Base-by-base conservation (phyloP, 768 basidiomycete genomes). In the Collybia mongolica region DNA sequence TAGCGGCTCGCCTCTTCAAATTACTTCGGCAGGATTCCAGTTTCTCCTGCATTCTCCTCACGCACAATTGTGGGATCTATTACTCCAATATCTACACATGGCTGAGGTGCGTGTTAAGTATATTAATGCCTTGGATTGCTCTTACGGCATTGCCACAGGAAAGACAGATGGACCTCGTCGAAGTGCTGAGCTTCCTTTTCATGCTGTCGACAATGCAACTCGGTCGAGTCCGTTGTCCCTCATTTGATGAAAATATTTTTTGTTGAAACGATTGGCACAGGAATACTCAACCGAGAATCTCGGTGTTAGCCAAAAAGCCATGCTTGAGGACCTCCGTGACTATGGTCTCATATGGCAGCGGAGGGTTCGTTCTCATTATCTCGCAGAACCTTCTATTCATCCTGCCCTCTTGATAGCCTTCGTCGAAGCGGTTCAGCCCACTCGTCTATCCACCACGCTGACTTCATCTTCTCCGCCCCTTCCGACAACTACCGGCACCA, bases 151-250 rank as follows among this genome's bases (percentile, higher is more conserved):
- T 36, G 59, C 55, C 39, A 26, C 63, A 93, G 88, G 86, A 90
- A 71, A 80, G 91, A 49, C 80, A 85, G 61, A 92, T 94, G 84
- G 95, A 96, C 67, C 75, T 95, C 0, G 92, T 98, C 7, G 92
- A 96, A 64, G 90, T 97, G 7, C 76, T 98, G 48, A 88, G 88
- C 56, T 94, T 98, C 69, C 76, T 98, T 43, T 94, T 98, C 75
- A 97, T 98, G 88, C 76, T 99, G 53, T 94, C 94, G 1, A 97
- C 91, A 3, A 94, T 95, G 84, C 93, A 97, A 63, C 82, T 98
- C 5, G 94, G 94, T 41, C 77, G 86, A 58, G 94, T 93, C 61
- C 65, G 80, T 68, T 29, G 35, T 26, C 41, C 42, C 39, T 36
- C 52, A 46, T 54, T 46, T 53, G 37, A 26, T 19, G 42, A 46